These are phyloP conservation scores for Allium sativum DNA, from an alignment of 106 monocot species.

Conservation along the genomic window DNA sequence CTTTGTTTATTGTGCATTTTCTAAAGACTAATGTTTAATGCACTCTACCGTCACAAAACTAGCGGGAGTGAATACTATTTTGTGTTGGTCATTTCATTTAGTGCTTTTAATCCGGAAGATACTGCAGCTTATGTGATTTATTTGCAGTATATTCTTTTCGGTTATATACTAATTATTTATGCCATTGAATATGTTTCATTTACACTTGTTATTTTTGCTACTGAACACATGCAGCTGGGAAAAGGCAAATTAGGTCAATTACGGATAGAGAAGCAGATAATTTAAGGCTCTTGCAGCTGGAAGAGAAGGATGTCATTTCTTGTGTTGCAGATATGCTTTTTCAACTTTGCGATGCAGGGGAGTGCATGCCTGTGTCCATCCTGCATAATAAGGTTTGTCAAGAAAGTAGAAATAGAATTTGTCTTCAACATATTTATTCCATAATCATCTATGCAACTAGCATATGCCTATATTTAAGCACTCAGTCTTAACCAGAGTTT, in stretches of 20 bases:
- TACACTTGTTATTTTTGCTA: background rate
- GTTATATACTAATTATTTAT: no score
- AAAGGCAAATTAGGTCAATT: slow-evolving; percentile 43
- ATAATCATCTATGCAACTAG: background rate
- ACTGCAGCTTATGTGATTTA: no score
- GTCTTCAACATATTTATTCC: background rate
- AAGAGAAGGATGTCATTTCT: slow-evolving; percentile 87
- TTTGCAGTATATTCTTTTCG: no score
- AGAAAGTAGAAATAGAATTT: no score
- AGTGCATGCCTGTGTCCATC: slow-evolving; percentile 69
- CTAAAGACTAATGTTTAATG: no score
- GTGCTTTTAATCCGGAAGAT: no score
- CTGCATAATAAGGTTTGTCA: slow-evolving; percentile 73
- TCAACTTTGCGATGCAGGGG: slow-evolving; percentile 69
- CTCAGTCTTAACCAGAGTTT: no score
- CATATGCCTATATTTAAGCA: no score
- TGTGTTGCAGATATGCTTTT: slow-evolving; percentile 69
- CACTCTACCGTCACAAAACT: no score
- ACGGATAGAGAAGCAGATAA: slow-evolving; percentile 56
- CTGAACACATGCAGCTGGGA: slow-evolving; percentile 19
- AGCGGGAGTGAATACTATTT: no score
- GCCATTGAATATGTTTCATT: background rate
- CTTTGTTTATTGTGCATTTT: no score
- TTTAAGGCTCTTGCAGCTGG: slow-evolving; percentile 63
- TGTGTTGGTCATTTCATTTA: no score